Conservation (phyloP, 345 rosid species). For the Isatis tinctoria region DNA sequence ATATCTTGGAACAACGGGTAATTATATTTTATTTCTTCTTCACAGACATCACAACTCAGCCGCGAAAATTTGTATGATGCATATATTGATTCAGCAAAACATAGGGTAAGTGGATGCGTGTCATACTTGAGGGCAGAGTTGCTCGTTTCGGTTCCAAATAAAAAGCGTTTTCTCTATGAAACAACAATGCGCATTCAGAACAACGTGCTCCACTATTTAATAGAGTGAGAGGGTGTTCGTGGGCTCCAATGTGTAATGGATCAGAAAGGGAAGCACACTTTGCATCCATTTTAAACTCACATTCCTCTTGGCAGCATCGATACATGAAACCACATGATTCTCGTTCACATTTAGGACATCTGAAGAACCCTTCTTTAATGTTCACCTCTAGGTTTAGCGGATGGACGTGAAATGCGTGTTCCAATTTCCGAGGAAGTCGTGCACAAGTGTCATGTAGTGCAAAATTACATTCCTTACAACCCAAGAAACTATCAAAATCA, state of each 20-base stretch:
- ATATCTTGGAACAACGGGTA: too few species aligned
- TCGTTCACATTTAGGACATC: not conserved
- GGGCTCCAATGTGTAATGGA: not conserved
- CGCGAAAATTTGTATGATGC: too few species aligned
- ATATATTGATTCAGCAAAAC: not conserved
- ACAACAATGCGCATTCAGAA: not conserved
- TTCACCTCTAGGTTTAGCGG: too few species aligned
- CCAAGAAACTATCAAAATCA: too few species aligned
- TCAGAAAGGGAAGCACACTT: constrained; percentile 1
- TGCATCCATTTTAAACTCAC: not conserved
- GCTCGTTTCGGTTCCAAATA: not conserved
- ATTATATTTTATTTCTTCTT: not conserved
- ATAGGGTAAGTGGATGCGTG: not conserved
- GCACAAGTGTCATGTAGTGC: too few species aligned
- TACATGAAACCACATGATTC: constrained; percentile 17
- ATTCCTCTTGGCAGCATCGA: not conserved
- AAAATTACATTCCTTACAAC: too few species aligned
- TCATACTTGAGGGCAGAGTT: not conserved
- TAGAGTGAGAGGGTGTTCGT: not conserved
- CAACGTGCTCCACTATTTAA: not conserved
- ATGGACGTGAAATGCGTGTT: too few species aligned
- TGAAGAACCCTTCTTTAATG: constrained; percentile 4
- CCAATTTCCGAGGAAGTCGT: too few species aligned
- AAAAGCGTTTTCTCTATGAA: too few species aligned
- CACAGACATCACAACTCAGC: not conserved